These are phyloP conservation scores for Chalciporus piperatus DNA, from an alignment of 768 basidiomycete species.

Conservation along the genomic window DNA sequence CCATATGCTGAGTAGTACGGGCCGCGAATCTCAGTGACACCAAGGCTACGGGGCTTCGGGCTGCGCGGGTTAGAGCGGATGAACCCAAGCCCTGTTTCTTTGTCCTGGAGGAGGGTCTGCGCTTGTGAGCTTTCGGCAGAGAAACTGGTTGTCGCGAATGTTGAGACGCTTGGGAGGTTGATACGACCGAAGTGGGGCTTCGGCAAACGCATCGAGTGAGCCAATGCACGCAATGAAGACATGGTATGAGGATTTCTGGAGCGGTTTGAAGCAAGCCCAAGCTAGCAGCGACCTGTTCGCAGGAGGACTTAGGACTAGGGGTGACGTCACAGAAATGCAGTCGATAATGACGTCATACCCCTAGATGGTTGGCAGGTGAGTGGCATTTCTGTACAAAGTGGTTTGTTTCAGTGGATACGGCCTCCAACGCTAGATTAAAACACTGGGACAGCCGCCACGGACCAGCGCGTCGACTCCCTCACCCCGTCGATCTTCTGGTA, in stretches of 20 bases:
- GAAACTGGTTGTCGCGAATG: background rate
- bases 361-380: too few species aligned
- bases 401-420: too few species aligned
- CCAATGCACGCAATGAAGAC: background rate
- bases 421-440: too few species aligned
- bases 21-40: slow-evolving; percentile 44
- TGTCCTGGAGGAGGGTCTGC: slow-evolving; percentile 10
- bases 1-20: slow-evolving; percentile 44
- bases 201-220: background rate
- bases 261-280: background rate
- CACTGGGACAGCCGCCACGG: too few species aligned
- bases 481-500: too few species aligned
- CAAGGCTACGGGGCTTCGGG: slow-evolving; percentile 35
- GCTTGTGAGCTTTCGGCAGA: background rate
- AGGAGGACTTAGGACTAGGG: too few species aligned
- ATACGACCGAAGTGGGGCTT: background rate
- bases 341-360: too few species aligned
- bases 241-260: background rate
- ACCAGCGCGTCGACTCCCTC: too few species aligned
- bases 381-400: too few species aligned
- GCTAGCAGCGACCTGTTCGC: background rate
- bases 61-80: slow-evolving; percentile 27
- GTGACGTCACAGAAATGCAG: too few species aligned
- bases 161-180: background rate
- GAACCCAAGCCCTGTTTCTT: slow-evolving; percentile 13